A percentile compares a stretch with the other conserved stretches of the same genome.
Evolutionary conservation across 2,329 filamentous ascomycete genomes (phyloP).

Genomic region (Penicillium sp.): DNA sequence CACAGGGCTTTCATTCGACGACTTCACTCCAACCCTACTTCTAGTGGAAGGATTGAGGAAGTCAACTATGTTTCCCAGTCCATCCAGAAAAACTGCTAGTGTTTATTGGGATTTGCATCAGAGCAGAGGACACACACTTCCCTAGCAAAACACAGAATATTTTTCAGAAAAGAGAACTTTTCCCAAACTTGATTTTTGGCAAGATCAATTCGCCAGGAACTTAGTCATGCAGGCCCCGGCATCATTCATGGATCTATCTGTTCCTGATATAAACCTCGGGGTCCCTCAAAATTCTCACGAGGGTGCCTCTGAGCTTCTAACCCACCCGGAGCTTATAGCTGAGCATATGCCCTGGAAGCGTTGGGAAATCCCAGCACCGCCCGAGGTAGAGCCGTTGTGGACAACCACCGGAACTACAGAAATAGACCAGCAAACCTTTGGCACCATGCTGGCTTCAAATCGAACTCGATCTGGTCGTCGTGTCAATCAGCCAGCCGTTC

Average conservation of each 20-base stretch:
- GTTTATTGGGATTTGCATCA: neutral
- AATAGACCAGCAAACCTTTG: neutral
- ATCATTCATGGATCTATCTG: neutral
- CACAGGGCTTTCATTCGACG: constrained; percentile 2
- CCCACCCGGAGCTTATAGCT: neutral
- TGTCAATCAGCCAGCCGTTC: neutral
- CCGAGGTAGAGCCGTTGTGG: neutral
- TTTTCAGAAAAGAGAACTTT: neutral
- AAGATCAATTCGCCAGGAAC: neutral
- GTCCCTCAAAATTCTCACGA: neutral
- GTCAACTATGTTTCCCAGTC: neutral
- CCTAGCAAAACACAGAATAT: neutral
- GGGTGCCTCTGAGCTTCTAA: neutral
- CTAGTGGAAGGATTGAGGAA: neutral
- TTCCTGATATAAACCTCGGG: neutral
- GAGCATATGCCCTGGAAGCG: neutral
- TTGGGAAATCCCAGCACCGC: neutral
- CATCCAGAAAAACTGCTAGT: neutral
- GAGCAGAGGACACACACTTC: neutral
- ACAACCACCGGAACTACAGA: neutral
- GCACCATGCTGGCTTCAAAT: neutral
- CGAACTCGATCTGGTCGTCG: constrained; percentile 10
- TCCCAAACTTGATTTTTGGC: neutral
- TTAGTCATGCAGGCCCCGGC: neutral
- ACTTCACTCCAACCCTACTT: constrained; percentile 4